Percentiles rank a stretch among this genome's conserved stretches.
phyloP scores from a whole-genome alignment of 2,329 filamentous ascomycete genomes.

The Xylariales sp. region DNA sequence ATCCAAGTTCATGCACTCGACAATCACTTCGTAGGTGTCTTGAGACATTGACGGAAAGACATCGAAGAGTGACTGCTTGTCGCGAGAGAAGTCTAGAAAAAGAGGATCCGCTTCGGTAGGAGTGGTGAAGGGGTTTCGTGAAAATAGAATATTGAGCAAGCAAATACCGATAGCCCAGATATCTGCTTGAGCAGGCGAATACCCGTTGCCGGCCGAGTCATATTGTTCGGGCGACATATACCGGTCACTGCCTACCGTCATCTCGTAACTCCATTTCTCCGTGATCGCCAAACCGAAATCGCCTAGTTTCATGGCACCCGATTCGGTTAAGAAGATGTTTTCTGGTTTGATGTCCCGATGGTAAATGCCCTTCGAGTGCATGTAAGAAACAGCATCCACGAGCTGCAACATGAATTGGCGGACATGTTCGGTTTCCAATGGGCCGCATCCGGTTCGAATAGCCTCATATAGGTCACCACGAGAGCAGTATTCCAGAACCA shows the following conservation, averaged over 20 bases:
- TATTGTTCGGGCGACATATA: constrained; percentile 99
- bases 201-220: constrained; percentile 86
- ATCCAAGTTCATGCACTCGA: constrained; percentile 90
- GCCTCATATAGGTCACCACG: constrained; percentile 98
- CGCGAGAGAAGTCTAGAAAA: constrained; percentile 91
- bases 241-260: constrained; percentile 94
- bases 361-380: constrained; percentile 91
- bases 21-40: constrained; percentile 94
- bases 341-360: constrained; percentile 99
- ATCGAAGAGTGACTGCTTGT: constrained; percentile 96
- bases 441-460: constrained; percentile 88
- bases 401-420: constrained; percentile 97
- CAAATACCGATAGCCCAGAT: constrained; percentile 98
- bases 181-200: constrained; percentile 92
- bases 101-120: constrained; percentile 91
- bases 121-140: constrained; percentile 93
- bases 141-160: constrained; percentile 95
- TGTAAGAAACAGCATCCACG: constrained; percentile 87
- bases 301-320: constrained; percentile 92
- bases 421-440: constrained; percentile 94
- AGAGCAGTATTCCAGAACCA: constrained; percentile 94
- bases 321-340: constrained; percentile 93
- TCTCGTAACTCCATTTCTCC: constrained; percentile 90
- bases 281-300: constrained; percentile 95
- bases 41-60: constrained; percentile 99